phyloP scores from a whole-genome alignment of 305 asterid species.

The Rubia tinctorum region DNA sequence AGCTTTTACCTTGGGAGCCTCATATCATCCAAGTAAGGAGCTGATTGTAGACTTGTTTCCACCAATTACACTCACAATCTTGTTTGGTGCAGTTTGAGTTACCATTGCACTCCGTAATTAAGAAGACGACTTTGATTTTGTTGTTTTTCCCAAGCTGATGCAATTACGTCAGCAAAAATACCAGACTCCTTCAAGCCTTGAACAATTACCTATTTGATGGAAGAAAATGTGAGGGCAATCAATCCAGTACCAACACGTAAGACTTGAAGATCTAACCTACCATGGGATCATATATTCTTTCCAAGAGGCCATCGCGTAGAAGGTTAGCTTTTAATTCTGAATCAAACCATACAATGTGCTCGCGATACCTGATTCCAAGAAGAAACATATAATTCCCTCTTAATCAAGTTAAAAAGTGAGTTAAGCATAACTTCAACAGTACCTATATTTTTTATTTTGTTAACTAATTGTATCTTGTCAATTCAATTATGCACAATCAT shows the following conservation, averaged over 20 bases:
- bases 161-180: constrained; percentile 29
- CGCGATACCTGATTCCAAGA: constrained; percentile 31
- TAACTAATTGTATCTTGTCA: neutral
- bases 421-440: neutral
- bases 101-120: constrained; percentile 5
- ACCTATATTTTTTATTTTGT: neutral
- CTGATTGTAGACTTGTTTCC: constrained; percentile 4
- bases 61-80: constrained; percentile 11
- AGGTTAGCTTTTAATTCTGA: constrained; percentile 25
- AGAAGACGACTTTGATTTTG: neutral
- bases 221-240: neutral
- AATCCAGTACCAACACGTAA: neutral
- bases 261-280: constrained; percentile 18
- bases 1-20: neutral
- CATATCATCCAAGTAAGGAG: constrained; percentile 17
- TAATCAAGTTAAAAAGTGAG: neutral
- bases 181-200: constrained; percentile 46
- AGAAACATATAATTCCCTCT: neutral
- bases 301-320: constrained; percentile 30
- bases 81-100: constrained; percentile 20
- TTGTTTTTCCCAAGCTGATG: constrained; percentile 16
- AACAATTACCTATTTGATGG: constrained; percentile 28
- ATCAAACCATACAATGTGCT: constrained; percentile 44
- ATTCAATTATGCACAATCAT: neutral
- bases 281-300: constrained; percentile 39